Percentiles rank a stretch among this genome's conserved stretches.
Evolutionary conservation across 306 rosid genomes (phyloP).

Genomic region (Trifolium subterraneum): DNA sequence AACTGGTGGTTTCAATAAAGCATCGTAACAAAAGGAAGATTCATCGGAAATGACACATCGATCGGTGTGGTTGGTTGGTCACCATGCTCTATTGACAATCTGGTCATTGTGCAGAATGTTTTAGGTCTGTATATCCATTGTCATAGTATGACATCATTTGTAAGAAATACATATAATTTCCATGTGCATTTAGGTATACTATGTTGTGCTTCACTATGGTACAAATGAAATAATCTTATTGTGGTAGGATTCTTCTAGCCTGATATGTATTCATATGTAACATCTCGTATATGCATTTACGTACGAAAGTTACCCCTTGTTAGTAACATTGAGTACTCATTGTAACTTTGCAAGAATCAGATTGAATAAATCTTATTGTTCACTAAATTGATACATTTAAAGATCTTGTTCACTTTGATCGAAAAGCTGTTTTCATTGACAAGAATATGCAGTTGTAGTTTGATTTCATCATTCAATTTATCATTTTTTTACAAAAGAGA

Average conservation of each 20-base stretch:
- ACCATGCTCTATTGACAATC: conserved; percentile 41
- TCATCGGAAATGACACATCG: conserved; percentile 26
- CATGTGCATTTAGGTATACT: conserved; percentile 19
- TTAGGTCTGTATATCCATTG: conserved; percentile 43
- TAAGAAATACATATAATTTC: conserved; percentile 52
- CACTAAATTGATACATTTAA: background rate
- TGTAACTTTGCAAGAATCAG: conserved; percentile 15
- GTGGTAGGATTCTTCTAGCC: conserved; percentile 33
- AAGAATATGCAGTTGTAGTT: background rate
- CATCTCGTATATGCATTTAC: conserved; percentile 28
- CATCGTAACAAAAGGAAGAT: conserved; percentile 50
- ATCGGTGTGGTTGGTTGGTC: conserved; percentile 33
- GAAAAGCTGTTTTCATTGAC: conserved; percentile 2
- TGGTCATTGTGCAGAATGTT: conserved; percentile 48
- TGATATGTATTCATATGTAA: conserved; percentile 39
- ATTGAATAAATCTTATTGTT: conserved; percentile 36
- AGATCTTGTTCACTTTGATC: conserved; percentile 12
- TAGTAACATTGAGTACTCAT: conserved; percentile 14
- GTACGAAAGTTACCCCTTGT: conserved; percentile 10
- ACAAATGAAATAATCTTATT: conserved; percentile 38
- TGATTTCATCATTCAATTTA: background rate
- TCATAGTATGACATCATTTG: conserved; percentile 39
- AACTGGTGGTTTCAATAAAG: conserved; percentile 72
- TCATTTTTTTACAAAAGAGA: background rate
- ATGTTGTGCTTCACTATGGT: conserved; percentile 30